phyloP scores from a whole-genome alignment of 345 rosid genomes.

The Salix koriyanagi region DNA sequence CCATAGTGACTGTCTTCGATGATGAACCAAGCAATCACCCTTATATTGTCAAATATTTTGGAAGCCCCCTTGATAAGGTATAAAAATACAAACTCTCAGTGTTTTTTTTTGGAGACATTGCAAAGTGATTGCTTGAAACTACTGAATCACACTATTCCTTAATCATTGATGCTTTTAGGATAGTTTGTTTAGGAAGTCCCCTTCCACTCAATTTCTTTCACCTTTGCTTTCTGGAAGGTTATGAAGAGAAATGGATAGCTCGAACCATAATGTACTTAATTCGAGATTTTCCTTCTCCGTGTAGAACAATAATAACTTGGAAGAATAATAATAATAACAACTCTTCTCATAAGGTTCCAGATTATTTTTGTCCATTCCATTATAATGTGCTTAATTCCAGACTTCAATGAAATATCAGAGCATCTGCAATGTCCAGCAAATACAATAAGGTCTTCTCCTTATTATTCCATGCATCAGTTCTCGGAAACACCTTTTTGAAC shows the following conservation, averaged over 20 bases:
- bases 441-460: not conserved
- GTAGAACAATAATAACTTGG: not conserved
- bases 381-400: not conserved
- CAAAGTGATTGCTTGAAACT: not conserved
- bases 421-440: not conserved
- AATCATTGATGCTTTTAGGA: not conserved
- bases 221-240: not conserved
- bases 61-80: constrained; percentile 71
- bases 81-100: not conserved
- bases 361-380: not conserved
- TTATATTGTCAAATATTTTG: constrained; percentile 71
- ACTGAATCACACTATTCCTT: not conserved
- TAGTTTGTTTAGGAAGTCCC: not conserved
- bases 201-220: not conserved
- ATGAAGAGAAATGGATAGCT: not conserved
- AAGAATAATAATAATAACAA: not conserved
- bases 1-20: constrained; percentile 63
- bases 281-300: not conserved
- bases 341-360: not conserved
- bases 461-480: not conserved
- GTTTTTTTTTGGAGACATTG: not conserved
- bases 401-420: not conserved
- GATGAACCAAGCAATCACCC: constrained; percentile 75
- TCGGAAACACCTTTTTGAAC: not conserved
- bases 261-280: not conserved